Base-by-base conservation (phyloP, 345 rosid genomes). In the Citrus mangshanensis region DNA sequence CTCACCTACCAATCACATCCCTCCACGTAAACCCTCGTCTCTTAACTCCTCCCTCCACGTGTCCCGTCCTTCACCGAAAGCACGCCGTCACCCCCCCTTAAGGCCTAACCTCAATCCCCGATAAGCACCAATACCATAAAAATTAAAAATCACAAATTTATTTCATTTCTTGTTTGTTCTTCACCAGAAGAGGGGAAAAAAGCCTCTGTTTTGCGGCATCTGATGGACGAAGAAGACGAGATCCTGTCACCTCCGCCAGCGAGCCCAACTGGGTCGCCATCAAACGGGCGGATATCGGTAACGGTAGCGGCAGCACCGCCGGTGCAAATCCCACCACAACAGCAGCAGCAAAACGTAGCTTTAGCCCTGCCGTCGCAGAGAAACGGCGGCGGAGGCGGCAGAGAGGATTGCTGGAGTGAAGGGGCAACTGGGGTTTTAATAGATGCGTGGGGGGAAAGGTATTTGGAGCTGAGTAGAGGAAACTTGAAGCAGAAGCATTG, bases 321-420 rank as follows among this genome's bases (percentile, higher is more conserved):
- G n/a, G 75, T 77, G 22, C 81, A 79, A 61, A 19, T 79, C 28
- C 73, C n/a, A 58, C 81, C 71, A 21, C 84, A 79, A 54, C 79
- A 27, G 55, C 76, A 71, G 74, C 84, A 86, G 19, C 78, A 73
- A 1, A 84, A 83, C 75, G 54, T 86, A 51, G 78, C 87, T 28
- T 81, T 86, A 30, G 87, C 85, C 63, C 82, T 84, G 61, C 87
- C 86, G 38, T 40, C 63, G 60, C 90, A 84, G 71, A 70, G 72
- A 30, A 83, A 81, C 78, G 86, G 82, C n/a, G 76, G 77, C n/a
- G 87, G 85, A 1, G 86, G 85, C 27, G 93, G 92, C 46, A 86
- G 99, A 54, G 99, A 96, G 79, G 99, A 94, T 78, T 96, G 97
- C 86, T 96, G 98, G 99, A 96, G 97, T 84, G 99, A 96, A 55